Conservation (phyloP, 2,329 filamentous ascomycete genomes). For the Chrysoporthe cubensis region DNA sequence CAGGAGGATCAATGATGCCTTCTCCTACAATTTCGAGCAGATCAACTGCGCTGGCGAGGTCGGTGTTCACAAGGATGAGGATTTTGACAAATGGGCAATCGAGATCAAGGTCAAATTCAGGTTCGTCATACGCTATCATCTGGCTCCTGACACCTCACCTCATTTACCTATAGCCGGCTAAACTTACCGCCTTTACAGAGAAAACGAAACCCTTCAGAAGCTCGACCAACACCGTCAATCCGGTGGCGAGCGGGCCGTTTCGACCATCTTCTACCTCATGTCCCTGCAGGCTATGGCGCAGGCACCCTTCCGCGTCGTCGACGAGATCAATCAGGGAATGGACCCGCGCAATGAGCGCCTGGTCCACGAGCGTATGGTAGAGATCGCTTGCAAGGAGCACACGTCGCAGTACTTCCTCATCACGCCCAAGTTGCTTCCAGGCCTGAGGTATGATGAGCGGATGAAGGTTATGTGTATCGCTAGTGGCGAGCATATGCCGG, state of each 20-base stretch:
- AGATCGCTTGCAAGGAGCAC: slow-evolving; percentile 87
- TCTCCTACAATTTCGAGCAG: slow-evolving; percentile 89
- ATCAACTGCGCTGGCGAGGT: slow-evolving; percentile 96
- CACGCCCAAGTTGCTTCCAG: slow-evolving; percentile 90
- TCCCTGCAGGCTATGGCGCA: slow-evolving; percentile 91
- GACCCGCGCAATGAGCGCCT: slow-evolving; percentile 97
- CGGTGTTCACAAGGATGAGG: slow-evolving; percentile 81
- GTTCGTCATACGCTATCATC: slow-evolving; percentile 47
- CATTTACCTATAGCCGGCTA: slow-evolving; percentile 31
- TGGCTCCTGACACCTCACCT: background rate
- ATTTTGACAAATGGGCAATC: slow-evolving; percentile 93
- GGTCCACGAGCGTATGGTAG: slow-evolving; percentile 97
- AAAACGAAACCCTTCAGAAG: slow-evolving; percentile 80
- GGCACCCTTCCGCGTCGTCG: slow-evolving; percentile 95
- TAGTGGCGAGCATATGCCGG: slow-evolving; percentile 76
- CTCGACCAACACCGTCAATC: slow-evolving; percentile 94
- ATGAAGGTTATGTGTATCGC: slow-evolving; percentile 96
- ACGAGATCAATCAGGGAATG: slow-evolving; percentile 99
- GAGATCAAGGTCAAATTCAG: slow-evolving; percentile 96
- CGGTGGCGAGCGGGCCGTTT: slow-evolving; percentile 92
- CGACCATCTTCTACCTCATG: slow-evolving; percentile 99
- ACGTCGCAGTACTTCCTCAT: slow-evolving; percentile 93
- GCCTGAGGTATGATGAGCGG: slow-evolving; percentile 81
- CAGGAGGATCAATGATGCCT: slow-evolving; percentile 82
- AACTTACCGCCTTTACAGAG: slow-evolving; percentile 49